Base-by-base conservation (phyloP, 108 stramenopile genomes). In the Discostella stelligeroides region DNA sequence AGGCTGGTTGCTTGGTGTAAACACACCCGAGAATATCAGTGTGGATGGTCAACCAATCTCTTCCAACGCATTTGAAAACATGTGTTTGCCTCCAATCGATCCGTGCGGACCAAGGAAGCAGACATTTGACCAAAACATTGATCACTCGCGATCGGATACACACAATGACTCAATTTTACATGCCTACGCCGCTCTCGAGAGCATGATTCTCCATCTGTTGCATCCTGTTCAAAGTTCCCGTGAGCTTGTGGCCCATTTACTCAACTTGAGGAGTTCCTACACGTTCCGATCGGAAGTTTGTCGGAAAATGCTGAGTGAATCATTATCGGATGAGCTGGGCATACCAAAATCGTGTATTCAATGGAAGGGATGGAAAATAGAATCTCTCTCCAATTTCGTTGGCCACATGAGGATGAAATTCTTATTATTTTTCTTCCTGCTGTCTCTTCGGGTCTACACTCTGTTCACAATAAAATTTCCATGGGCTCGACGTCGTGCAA, bases 61-160 rank as follows among this genome's bases (percentile, higher is more conserved):
- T n/a, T 76, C 80, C 72, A 76, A 68, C 20, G 13, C 40, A 6
- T 17, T 0, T 30, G 30, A 48, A 18, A 27, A 71, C n/a, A 45
- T 34, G 7, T 5, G 57, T 23, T 29, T 85, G 39, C 47, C 42
- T 10, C 85, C 88, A 12, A 60, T 91, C 11, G 92, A 94, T 84
- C 92, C 92, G 4, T 91, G 89, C 68, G 90, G 92, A 15, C 88
- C n/a, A n/a, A n/a, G n/a, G n/a, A n/a, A n/a, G n/a, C n/a, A n/a
- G n/a, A n/a, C n/a, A n/a, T n/a, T n/a, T n/a, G n/a, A n/a, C n/a
- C n/a, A n/a, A n/a, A n/a, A n/a, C n/a, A n/a, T n/a, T n/a, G n/a
- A n/a, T n/a, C n/a, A n/a, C n/a, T n/a, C n/a, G n/a, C n/a, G n/a
- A n/a, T n/a, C n/a, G n/a, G n/a, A n/a, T n/a, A n/a, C n/a, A n/a